Conservation (phyloP, 768 basidiomycete species). For the Rhizopogon salebrosus region DNA sequence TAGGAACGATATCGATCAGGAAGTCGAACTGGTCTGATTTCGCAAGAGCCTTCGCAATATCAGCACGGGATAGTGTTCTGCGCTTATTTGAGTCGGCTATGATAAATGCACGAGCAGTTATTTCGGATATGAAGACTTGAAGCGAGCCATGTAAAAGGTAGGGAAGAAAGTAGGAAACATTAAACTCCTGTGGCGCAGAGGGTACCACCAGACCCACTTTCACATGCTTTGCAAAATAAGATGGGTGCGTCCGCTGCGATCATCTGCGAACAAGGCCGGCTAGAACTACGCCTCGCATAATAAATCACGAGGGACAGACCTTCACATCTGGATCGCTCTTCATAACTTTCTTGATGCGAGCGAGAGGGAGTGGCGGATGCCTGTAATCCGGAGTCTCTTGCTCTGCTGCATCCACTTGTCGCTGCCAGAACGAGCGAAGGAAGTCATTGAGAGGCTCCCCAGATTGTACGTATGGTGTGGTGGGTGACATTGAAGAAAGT, state of each 20-base stretch:
- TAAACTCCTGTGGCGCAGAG: not conserved
- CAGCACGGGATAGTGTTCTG: conserved; percentile 88
- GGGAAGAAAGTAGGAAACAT: not conserved
- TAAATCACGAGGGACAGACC: conserved; percentile 41
- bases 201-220: conserved; percentile 60
- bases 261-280: conserved; percentile 54
- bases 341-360: conserved; percentile 98
- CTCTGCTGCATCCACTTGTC: conserved; percentile 83
- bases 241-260: conserved; percentile 97
- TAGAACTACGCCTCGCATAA: conserved; percentile 1
- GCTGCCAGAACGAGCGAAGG: conserved; percentile 84
- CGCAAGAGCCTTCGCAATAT: conserved; percentile 88
- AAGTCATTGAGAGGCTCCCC: conserved; percentile 87
- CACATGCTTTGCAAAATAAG: conserved; percentile 96
- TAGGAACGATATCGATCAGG: conserved; percentile 90
- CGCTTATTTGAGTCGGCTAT: conserved; percentile 95
- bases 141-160: not conserved
- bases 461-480: conserved; percentile 67
- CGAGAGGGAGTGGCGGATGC: conserved; percentile 86
- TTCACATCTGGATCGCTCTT: conserved; percentile 97
- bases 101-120: conserved; percentile 93
- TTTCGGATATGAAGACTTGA: conserved; percentile 93
- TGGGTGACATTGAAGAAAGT: conserved; percentile 24
- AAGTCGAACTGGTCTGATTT: conserved; percentile 98
- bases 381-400: conserved; percentile 84